Conservation (phyloP, 768 basidiomycete genomes). For the Cubamyces lactineus region DNA sequence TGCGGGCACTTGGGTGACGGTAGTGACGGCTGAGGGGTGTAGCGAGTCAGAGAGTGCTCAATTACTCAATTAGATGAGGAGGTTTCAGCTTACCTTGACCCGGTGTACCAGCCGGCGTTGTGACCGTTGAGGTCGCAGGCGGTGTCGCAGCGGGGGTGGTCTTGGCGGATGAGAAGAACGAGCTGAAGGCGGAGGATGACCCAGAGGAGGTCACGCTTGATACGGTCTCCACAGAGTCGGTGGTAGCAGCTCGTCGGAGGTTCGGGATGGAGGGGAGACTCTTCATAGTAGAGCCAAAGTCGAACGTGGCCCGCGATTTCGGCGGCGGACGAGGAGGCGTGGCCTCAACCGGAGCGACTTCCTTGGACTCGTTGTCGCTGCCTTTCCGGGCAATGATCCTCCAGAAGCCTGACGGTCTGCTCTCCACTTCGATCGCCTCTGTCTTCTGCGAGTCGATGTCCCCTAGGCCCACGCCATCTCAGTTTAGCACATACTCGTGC, state of each 20-base stretch:
- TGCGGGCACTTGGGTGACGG: constrained; percentile 62
- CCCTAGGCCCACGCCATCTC: constrained; percentile 47
- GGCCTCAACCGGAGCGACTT: constrained; percentile 19
- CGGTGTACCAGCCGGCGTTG: constrained; percentile 28
- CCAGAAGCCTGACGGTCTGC: constrained; percentile 54
- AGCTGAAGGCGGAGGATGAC: constrained; percentile 18
- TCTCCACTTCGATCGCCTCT: constrained; percentile 62
- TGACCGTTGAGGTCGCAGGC: constrained; percentile 8
- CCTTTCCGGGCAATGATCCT: constrained; percentile 47
- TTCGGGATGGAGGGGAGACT: constrained; percentile 31
- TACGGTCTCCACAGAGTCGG: constrained; percentile 30
- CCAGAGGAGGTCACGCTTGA: constrained; percentile 24
- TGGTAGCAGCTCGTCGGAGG: constrained; percentile 31
- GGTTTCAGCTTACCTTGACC: constrained; percentile 20
- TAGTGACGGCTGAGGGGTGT: constrained; percentile 39
- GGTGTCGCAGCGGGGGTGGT: constrained; percentile 17
- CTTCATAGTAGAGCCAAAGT: constrained; percentile 29
- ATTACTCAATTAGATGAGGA: not conserved
- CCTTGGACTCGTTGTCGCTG: constrained; percentile 48
- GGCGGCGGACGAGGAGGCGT: constrained; percentile 20
- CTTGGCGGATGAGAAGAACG: constrained; percentile 22
- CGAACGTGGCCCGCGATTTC: constrained; percentile 28
- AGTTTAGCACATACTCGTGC: not conserved
- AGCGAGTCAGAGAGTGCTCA: not conserved
- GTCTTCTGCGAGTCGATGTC: constrained; percentile 62